Conservation (phyloP, 1,139 yeast species). For the Scheffersomyces cryptocercus region DNA sequence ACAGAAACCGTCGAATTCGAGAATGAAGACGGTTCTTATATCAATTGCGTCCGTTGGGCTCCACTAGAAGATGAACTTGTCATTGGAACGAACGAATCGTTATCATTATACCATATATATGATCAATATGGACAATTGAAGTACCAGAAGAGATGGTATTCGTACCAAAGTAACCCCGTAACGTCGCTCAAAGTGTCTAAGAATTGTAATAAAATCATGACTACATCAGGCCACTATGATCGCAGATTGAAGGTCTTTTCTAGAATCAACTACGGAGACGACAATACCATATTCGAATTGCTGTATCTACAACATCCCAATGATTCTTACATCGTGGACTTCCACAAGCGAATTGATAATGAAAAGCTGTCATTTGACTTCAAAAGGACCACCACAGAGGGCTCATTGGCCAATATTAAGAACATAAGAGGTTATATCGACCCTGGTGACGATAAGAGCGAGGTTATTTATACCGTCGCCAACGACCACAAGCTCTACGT, state of each 20-base stretch:
- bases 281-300: constrained; percentile 69
- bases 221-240: constrained; percentile 61
- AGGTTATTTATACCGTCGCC: constrained; percentile 62
- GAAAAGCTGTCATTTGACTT: neutral
- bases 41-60: constrained; percentile 72
- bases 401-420: constrained; percentile 40
- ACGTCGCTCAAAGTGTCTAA: constrained; percentile 57
- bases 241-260: constrained; percentile 77
- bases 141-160: constrained; percentile 52
- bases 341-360: constrained; percentile 16
- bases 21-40: constrained; percentile 22
- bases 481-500: constrained; percentile 58
- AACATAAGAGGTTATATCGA: constrained; percentile 39
- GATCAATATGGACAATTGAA: constrained; percentile 44
- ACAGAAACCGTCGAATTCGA: constrained; percentile 22
- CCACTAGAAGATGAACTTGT: constrained; percentile 54
- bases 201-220: constrained; percentile 65
- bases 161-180: constrained; percentile 58
- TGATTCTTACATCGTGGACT: constrained; percentile 48
- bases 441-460: constrained; percentile 29
- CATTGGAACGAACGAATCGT: constrained; percentile 52
- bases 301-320: constrained; percentile 64
- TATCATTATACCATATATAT: constrained; percentile 55
- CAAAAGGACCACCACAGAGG: constrained; percentile 17
- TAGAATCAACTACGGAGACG: constrained; percentile 67